Conservation (phyloP, 139 green algal species). For the Chlamydomonas incerta region DNA sequence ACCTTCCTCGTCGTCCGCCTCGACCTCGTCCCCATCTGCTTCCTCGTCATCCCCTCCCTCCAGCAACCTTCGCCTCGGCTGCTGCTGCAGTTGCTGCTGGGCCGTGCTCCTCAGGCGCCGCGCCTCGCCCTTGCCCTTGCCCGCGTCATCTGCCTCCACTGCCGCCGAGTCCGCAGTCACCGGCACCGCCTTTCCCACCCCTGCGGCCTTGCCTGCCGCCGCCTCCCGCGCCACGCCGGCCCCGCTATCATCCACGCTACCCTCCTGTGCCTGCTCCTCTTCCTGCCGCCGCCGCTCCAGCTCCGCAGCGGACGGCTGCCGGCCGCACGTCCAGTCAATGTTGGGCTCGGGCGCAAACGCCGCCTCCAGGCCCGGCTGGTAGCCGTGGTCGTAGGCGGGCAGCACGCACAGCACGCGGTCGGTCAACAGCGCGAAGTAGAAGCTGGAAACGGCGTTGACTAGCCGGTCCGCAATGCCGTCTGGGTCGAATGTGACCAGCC, state of each 20-base stretch:
- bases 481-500: neutral
- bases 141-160: neutral
- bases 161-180: too few species aligned
- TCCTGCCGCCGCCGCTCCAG: neutral
- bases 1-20: too few species aligned
- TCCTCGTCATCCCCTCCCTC: too few species aligned
- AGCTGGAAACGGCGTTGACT: constrained; percentile 27
- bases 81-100: too few species aligned
- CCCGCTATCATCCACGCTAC: neutral
- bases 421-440: constrained; percentile 24
- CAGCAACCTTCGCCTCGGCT: too few species aligned
- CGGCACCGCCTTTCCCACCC: neutral
- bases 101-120: too few species aligned
- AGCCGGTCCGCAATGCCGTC: constrained; percentile 18
- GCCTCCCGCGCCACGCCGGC: too few species aligned
- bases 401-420: constrained; percentile 16
- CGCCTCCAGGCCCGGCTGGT: neutral
- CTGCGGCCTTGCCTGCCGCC: too few species aligned
- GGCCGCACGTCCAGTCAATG: constrained; percentile 15
- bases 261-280: neutral
- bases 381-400: neutral
- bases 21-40: too few species aligned
- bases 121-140: neutral
- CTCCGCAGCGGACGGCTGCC: too few species aligned
- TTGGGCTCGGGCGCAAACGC: neutral